These are phyloP conservation scores for Antitrichia curtipendula DNA, from an alignment of 225 moss, liverwort and hornwort genomes.

Conservation along the genomic window DNA sequence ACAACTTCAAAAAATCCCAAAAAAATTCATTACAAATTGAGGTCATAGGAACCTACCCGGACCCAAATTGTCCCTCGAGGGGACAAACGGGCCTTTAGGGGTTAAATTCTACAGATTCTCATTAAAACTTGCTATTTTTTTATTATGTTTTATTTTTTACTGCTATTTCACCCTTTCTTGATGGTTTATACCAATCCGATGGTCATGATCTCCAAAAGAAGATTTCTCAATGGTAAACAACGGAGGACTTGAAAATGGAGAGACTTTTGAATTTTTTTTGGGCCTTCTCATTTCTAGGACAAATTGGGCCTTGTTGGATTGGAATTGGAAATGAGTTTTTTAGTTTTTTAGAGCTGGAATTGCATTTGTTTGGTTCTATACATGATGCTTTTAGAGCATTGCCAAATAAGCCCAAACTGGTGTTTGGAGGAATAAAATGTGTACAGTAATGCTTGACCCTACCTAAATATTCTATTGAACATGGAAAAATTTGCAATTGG, in stretches of 20 bases:
- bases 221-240: background rate
- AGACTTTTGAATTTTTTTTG: background rate
- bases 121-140: accelerated
- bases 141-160: background rate
- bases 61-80: too few species aligned
- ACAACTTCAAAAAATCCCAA: too few species aligned
- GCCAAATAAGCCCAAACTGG: accelerated
- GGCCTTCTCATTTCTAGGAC: too few species aligned
- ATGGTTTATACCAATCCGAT: too few species aligned
- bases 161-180: accelerated
- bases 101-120: background rate
- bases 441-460: accelerated
- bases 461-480: accelerated
- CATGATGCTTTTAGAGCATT: background rate
- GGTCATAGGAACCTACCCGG: too few species aligned
- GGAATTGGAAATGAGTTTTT: background rate
- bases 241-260: accelerated
- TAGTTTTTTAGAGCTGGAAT: accelerated
- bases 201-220: background rate
- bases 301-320: accelerated
- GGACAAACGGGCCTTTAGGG: too few species aligned
- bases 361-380: background rate
- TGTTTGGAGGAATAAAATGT: background rate
- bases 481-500: background rate
- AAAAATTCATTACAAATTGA: too few species aligned